These are phyloP conservation scores for Ceratobasidium sp. DNA, from an alignment of 1,284 basidiomycete genomes.

Conservation along the genomic window DNA sequence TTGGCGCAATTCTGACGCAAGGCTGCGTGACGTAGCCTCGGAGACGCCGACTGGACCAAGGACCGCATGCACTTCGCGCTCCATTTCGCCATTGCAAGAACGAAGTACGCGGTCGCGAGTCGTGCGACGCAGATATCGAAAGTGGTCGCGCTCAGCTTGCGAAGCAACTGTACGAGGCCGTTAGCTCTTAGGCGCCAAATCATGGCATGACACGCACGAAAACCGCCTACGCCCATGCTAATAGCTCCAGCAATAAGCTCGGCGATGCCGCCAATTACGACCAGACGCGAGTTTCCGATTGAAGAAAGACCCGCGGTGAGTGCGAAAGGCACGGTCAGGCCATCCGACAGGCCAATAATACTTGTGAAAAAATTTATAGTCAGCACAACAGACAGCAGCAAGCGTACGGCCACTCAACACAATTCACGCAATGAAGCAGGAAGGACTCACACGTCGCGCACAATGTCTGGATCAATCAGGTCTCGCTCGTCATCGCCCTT, in stretches of 20 bases:
- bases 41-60: slow-evolving; percentile 92
- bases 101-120: slow-evolving; percentile 86
- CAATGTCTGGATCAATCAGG: slow-evolving; percentile 85
- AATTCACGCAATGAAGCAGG: neutral
- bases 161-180: slow-evolving; percentile 72
- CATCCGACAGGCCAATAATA: slow-evolving; percentile 95
- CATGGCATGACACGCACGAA: slow-evolving; percentile 62
- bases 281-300: slow-evolving; percentile 87
- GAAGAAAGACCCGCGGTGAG: slow-evolving; percentile 91
- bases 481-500: slow-evolving; percentile 81
- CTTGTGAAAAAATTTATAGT: slow-evolving; percentile 59
- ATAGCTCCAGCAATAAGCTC: slow-evolving; percentile 97
- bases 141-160: slow-evolving; percentile 95
- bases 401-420: neutral
- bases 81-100: slow-evolving; percentile 94
- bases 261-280: slow-evolving; percentile 91
- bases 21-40: slow-evolving; percentile 80
- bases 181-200: neutral
- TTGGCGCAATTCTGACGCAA: slow-evolving; percentile 79
- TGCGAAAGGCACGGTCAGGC: slow-evolving; percentile 95
- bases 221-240: slow-evolving; percentile 96
- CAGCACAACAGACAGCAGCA: neutral
- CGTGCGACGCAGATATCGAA: slow-evolving; percentile 81
- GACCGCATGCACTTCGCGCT: slow-evolving; percentile 91
- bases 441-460: slow-evolving; percentile 80